Evolutionary conservation across 768 basidiomycete genomes (phyloP).

Genomic region (Panaeolus papilionaceus): DNA sequence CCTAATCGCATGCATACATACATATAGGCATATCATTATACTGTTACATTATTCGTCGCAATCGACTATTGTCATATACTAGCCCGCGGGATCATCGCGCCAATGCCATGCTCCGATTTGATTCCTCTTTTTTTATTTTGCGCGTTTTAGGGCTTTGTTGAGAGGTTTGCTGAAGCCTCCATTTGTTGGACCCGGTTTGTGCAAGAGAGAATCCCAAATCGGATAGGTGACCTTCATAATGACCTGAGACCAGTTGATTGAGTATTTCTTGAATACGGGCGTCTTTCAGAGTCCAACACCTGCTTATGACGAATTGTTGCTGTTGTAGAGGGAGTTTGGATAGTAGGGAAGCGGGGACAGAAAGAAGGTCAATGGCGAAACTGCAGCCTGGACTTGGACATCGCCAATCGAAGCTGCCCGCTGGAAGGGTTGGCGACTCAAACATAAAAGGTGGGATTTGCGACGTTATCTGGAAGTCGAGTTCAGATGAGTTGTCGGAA

Average conservation of each 20-base stretch:
- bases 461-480: conserved; percentile 30
- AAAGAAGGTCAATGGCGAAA: conserved; percentile 52
- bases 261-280: conserved; percentile 32
- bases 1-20: background rate
- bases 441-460: conserved; percentile 44
- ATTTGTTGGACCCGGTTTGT: conserved; percentile 15
- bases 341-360: conserved; percentile 41
- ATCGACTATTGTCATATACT: background rate
- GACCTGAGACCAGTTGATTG: conserved; percentile 32
- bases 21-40: conserved; percentile 1
- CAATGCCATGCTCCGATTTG: conserved; percentile 17
- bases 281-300: conserved; percentile 44
- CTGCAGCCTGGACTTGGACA: conserved; percentile 53
- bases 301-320: conserved; percentile 33
- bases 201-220: background rate
- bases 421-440: conserved; percentile 44
- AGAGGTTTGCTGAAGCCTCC: background rate
- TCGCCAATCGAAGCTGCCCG: conserved; percentile 55
- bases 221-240: conserved; percentile 32
- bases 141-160: background rate
- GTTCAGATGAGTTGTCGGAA: conserved; percentile 40
- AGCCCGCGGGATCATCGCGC: background rate
- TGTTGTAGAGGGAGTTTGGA: conserved; percentile 28
- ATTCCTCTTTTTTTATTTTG: conserved; percentile 4
- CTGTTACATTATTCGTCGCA: background rate